phyloP scores from a whole-genome alignment of 169 alveolate species.

The Plasmodium inui region DNA sequence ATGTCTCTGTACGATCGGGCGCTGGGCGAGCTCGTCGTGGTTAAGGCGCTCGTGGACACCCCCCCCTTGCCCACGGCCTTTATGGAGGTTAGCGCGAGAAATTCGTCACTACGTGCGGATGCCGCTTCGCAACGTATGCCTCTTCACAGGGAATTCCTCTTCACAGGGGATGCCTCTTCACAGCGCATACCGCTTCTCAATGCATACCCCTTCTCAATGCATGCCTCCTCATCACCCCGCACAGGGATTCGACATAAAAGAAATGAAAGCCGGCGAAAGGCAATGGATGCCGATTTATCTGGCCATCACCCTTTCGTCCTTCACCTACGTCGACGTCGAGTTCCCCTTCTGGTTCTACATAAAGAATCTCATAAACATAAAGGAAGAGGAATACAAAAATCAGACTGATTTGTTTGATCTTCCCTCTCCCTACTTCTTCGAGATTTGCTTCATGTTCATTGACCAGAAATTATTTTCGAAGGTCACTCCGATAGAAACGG shows the following conservation, averaged over 20 bases:
- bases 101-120: neutral
- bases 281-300: conserved; percentile 73
- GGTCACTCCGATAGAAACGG: conserved; percentile 76
- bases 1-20: conserved; percentile 72
- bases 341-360: conserved; percentile 77
- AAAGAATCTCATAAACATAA: conserved; percentile 63
- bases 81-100: conserved; percentile 38
- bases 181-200: neutral
- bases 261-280: conserved; percentile 76
- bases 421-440: conserved; percentile 77
- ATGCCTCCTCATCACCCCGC: neutral
- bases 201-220: neutral
- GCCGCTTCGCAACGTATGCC: neutral
- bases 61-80: conserved; percentile 45
- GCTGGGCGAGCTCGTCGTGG: conserved; percentile 74
- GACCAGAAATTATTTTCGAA: conserved; percentile 72
- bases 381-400: conserved; percentile 73
- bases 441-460: conserved; percentile 71
- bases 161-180: neutral
- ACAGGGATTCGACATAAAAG: conserved; percentile 66
- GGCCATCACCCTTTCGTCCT: conserved; percentile 65
- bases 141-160: no score
- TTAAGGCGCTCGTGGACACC: conserved; percentile 68
- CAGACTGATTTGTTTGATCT: conserved; percentile 51
- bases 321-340: conserved; percentile 69